Conservation (phyloP, 2,329 filamentous ascomycete species). For the Fusarium domesticum region DNA sequence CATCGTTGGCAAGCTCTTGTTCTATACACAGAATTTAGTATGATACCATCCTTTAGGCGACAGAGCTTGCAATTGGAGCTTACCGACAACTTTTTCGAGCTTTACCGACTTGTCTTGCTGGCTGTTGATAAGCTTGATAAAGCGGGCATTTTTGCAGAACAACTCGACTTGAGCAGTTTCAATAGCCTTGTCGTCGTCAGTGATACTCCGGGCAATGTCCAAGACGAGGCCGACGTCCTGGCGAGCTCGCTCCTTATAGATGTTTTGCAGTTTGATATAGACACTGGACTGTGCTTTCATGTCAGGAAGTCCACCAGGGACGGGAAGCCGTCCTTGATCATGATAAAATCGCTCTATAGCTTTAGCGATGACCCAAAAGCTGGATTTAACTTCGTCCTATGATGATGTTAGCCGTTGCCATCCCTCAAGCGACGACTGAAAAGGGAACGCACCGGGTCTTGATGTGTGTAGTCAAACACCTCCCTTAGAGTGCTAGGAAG, state of each 20-base stretch:
- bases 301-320: conserved; percentile 86
- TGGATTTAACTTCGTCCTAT: conserved; percentile 48
- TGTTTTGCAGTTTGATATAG: conserved; percentile 85
- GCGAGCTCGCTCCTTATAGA: conserved; percentile 87
- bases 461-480: conserved; percentile 67
- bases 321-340: conserved; percentile 69
- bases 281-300: conserved; percentile 95
- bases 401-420: conserved; percentile 5
- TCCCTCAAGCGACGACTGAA: neutral
- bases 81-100: conserved; percentile 55
- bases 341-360: conserved; percentile 76
- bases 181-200: conserved; percentile 49
- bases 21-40: conserved; percentile 37
- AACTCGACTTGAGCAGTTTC: conserved; percentile 74
- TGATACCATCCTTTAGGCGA: conserved; percentile 1
- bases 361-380: conserved; percentile 86
- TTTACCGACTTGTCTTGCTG: conserved; percentile 42
- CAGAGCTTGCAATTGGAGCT: too few relatives aligned
- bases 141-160: conserved; percentile 93
- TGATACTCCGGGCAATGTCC: conserved; percentile 53
- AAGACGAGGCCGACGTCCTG: conserved; percentile 75
- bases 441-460: conserved; percentile 45
- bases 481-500: conserved; percentile 69
- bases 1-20: conserved; percentile 53
- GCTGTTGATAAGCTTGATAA: conserved; percentile 79